Base-by-base conservation (phyloP, 805 yeast species). In the Hanseniaspora pseudoguilliermondii region DNA sequence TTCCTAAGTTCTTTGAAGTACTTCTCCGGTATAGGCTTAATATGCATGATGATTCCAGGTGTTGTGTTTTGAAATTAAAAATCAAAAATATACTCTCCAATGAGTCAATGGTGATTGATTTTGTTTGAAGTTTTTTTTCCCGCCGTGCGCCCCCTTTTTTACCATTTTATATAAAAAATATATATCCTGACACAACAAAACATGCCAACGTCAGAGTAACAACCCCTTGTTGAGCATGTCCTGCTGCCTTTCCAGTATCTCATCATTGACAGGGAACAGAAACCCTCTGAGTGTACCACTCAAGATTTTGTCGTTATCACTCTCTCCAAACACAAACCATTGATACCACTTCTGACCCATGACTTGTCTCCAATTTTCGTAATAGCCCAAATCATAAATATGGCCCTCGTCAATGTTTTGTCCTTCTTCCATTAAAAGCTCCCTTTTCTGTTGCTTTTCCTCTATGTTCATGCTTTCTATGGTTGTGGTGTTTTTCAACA, bases 311-410 rank as follows among this genome's bases (percentile, higher is more conserved):
- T 62, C 63, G 47, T 58, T 49, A 16, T 53, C 42, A 3, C 67
- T 67, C 9, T 27, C 51, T 5, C 77, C 59, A 0, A 97, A 97
- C 1, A 89, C 64, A 8, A 83, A 49, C 96, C 96, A 89, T 58
- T 82, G 81, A 8, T 59, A 48, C 78, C 81, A 75, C 1, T 70
- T 66, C 2, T 66, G 58, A 0, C 98, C 98, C 95, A 91, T 84
- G 1, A 86, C 78, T 6, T 76, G 71, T 20, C 64, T 59, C 86
- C 89, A 82, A 66, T 93, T 93, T 7, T 67, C 65, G 35, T 47
- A 63, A 23, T 65, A 64, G 0, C 97, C 96, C 40, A 91, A 64
- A 67, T 90, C 87, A 68, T 82, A 93, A 4, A 84, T 88, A 7
- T 75, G 15, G 60, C 8, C 71, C 66, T 50, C 70, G 65, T 39